Base-by-base conservation (phyloP, 1,284 basidiomycete genomes). In the Ganoderma multipileum region DNA sequence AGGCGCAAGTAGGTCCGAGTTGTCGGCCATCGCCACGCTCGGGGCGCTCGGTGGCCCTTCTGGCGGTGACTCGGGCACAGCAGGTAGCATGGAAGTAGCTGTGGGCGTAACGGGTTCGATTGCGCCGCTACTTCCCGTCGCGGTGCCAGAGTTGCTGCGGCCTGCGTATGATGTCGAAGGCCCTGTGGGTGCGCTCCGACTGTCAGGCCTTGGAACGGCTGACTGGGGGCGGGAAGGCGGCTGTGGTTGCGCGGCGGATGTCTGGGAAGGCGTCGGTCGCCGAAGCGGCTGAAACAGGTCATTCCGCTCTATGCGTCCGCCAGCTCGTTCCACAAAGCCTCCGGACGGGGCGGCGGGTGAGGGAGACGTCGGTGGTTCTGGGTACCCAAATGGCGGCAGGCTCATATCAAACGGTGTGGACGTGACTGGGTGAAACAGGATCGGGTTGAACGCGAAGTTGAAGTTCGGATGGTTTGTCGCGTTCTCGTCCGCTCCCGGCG, bases 281-380 rank as follows among this genome's bases (percentile, higher is more conserved):
- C 72, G 72, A 4, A 76, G 70, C 6, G 79, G 78, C 54, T 77
- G 75, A 62, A 77, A 79, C 23, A 75, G 62, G 41, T 79, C 79
- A 42, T 78, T 75, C 4, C 78, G 73, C 33, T 78, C 78, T 26
- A 75, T 66, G 38, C 80, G 75, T 8, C 77, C 71, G 12, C 73
- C 77, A 14, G 72, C 74, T 28, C 80, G 78, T 41, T 80, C 77
- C 20, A 76, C 66, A 61, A 76, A 77, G 12, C 72, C 74, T 20
- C 74, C 74, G 11, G 69, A 73, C 4, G 76, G 77, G 6, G 68
- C 71, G 4, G 66, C 83, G 38, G 91, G 91, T 2, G 90, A 87
- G n/a, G 91, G 91, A 11, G 91, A 92, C 62, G 87, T 87, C 1
- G 91, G 89, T 16, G 86, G 84, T 73, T 92, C 90, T 3, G 90